Evolutionary conservation across 176 grass and related monocot species (phyloP), one percentile per base, ranked within the genome.

Genomic region (Carex parvula): DNA sequence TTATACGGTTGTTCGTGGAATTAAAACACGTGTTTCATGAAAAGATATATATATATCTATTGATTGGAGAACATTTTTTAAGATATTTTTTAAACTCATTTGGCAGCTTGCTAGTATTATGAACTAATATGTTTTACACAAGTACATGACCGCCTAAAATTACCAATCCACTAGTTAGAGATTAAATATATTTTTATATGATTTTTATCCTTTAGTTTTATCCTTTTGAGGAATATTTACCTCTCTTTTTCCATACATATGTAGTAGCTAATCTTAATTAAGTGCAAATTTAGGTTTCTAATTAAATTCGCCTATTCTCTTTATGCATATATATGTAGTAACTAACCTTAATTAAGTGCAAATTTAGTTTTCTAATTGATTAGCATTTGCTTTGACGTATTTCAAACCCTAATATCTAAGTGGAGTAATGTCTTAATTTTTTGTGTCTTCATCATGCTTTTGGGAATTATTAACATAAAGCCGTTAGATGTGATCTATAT

Each of bases 241-340:
- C 41, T 8, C 30, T n/a, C 30, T n/a, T 48, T 54, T 46, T 53
- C n/a, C 68, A 69, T 18, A 22, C 48, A 0, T 75, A 24, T 22
- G 3, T 75, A 30, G 21, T 54, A 77, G 32, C 3, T 30, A 56
- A 8, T 1, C 14, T 70, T 70, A 70, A n/a, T 70, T 76, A 17
- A 77, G 14, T 77, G 22, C 50, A 54, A 54, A 56, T 77, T 77
- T 77, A 73, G n/a, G 10, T 52, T 73, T 52, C 11, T 76, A 29
- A 50, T 53, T 22, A 15, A 37, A 29, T 69, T 18, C 6, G 9
- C 14, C 65, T 37, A 67, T 17, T 52, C 37, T 39, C 37, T 39
- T 39, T 39, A 39, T 53, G 3, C 21, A 44, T 65, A 81, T 50
- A 65, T 46, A 26, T n/a, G 4, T 81, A 39, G 37, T 39, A 39